Base-by-base conservation (phyloP, 768 basidiomycete species). In the Tylopilus sp. region DNA sequence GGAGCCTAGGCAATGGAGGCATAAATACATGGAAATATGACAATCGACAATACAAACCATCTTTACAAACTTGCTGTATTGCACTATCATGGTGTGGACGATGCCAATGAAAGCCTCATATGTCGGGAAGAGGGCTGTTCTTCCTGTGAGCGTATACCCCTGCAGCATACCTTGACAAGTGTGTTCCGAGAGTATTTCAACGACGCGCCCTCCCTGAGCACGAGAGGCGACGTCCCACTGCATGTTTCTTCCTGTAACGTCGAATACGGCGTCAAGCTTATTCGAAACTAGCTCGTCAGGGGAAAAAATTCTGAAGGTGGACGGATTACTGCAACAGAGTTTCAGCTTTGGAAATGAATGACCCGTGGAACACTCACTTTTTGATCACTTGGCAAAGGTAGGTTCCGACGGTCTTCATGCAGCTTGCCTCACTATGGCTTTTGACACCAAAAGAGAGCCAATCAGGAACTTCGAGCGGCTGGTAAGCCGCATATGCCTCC, bases 51-150 rank as follows among this genome's bases (percentile, higher is more conserved):
- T 28, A 22, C 74, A 52, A 6, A 80, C 87, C 80, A 92, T 89
- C 72, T 95, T 94, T 46, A 79, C 68, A 71, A 95, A 95, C 70
- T 95, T 95, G 73, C 83, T 77, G 67, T 94, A 94, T 63, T 90
- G 89, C 4, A 88, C 86, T 82, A 87, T 85, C 91, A 93, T 92
- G 17, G 91, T 94, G 50, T 87, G 85, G 25, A 94, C 71, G 68
- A 94, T 94, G 40, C 91, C 91, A 40, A 94, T 75, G 80, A 96
- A 97, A 0, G 90, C 87, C 66, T 96, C 93, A 67, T 96, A 94
- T 26, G 84, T 86, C 2, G 93, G 92, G 81, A 96, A 92, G 30
- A 95, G 75, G 13, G 83, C 92, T 0, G 86, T 87, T 36, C 86
- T 77, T 10, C 93, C 93, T 0, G 93, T 95, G 42, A 97, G 80